These are phyloP conservation scores for Leccinum uliginosum DNA, from an alignment of 768 basidiomycete species.

Conservation along the genomic window DNA sequence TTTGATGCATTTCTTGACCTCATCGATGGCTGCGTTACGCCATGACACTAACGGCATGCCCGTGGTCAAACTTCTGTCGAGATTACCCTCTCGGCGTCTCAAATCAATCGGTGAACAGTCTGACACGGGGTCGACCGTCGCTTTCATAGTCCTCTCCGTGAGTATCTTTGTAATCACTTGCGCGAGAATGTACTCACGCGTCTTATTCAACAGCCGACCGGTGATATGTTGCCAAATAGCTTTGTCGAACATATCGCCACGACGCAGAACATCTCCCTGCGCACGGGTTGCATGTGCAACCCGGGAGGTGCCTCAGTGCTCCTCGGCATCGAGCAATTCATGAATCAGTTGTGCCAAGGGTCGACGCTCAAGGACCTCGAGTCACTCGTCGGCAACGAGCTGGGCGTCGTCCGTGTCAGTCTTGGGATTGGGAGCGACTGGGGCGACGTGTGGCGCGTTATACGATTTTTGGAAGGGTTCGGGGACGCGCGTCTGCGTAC, in stretches of 20 bases:
- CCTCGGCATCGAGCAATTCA: conserved; percentile 60
- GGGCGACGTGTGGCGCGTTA: conserved; percentile 62
- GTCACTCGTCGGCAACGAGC: conserved; percentile 54
- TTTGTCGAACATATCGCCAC: conserved; percentile 72
- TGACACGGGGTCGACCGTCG: conserved; percentile 60
- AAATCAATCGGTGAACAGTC: conserved; percentile 60
- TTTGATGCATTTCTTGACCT: conserved; percentile 58
- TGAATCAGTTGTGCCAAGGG: conserved; percentile 56
- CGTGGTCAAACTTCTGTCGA: conserved; percentile 67
- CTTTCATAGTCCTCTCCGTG: conserved; percentile 61
- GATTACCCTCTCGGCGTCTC: conserved; percentile 48
- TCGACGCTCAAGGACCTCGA: conserved; percentile 63
- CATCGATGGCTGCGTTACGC: conserved; percentile 51
- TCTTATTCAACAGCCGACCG: conserved; percentile 44
- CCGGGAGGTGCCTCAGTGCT: conserved; percentile 76
- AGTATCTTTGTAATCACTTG: conserved; percentile 21
- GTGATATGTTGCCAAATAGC: conserved; percentile 64
- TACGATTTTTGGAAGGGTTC: conserved; percentile 46
- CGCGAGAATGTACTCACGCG: conserved; percentile 1
- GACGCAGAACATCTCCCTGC: conserved; percentile 61
- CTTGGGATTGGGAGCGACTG: conserved; percentile 78
- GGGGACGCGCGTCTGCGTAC: conserved; percentile 35
- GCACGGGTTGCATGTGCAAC: conserved; percentile 87
- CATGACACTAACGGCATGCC: conserved; percentile 58
- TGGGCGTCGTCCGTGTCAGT: conserved; percentile 74